These are phyloP conservation scores for Castanea sativa DNA, from an alignment of 306 rosid species.

Conservation along the genomic window DNA sequence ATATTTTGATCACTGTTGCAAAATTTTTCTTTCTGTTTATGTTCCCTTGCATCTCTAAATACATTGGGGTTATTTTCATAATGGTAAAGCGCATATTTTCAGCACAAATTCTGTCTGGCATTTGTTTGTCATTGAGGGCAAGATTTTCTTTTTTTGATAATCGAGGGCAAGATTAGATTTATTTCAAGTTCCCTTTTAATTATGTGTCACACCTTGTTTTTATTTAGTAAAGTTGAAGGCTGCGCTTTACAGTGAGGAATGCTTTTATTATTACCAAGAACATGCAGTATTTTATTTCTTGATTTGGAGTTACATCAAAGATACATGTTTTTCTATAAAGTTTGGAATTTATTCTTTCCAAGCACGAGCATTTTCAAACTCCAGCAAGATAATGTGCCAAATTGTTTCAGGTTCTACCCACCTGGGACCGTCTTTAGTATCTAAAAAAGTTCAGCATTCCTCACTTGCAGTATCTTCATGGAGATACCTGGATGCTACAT, in stretches of 20 bases:
- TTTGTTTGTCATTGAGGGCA: neutral
- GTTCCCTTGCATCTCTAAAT: neutral
- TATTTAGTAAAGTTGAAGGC: neutral
- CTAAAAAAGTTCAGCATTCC: too few species aligned
- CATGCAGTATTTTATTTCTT: too few species aligned
- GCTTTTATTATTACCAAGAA: neutral
- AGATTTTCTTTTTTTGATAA: neutral
- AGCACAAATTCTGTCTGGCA: neutral
- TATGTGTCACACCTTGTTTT: neutral
- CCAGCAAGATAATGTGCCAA: too few species aligned
- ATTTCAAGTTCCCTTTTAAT: neutral
- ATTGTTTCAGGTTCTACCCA: too few species aligned
- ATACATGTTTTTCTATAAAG: too few species aligned
- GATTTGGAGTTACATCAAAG: too few species aligned
- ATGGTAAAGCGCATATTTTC: neutral
- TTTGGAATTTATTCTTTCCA: too few species aligned
- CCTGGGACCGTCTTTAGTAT: too few species aligned
- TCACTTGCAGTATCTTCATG: too few species aligned
- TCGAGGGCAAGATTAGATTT: neutral
- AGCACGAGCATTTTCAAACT: too few species aligned
- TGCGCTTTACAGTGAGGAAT: neutral
- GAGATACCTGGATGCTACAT: too few species aligned
- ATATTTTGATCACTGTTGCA: neutral
- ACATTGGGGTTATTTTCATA: neutral
- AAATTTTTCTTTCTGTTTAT: neutral